A percentile compares a stretch with the other conserved stretches of the same genome.
Evolutionary conservation across 208 protist species (phyloP).

Genomic region (Porcisia deanei): DNA sequence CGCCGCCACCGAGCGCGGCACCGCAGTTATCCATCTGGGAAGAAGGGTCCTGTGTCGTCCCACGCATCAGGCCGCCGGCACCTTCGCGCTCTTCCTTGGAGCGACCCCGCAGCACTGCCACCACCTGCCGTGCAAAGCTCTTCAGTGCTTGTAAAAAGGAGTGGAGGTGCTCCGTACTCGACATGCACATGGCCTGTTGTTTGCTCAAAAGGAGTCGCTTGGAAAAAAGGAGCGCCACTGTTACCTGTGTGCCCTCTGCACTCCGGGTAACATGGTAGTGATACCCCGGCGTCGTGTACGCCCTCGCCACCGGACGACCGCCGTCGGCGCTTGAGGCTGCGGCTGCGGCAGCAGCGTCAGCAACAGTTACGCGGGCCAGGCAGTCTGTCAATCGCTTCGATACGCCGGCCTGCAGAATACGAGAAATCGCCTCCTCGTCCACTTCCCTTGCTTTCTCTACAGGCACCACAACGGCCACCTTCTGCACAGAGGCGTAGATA

Average conservation of each 20-base stretch:
- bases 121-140: constrained; percentile 57
- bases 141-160: constrained; percentile 61
- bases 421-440: constrained; percentile 69
- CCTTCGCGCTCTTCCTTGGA: constrained; percentile 35
- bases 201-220: constrained; percentile 44
- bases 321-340: background rate
- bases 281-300: constrained; percentile 33
- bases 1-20: constrained; percentile 14
- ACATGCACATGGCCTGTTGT: constrained; percentile 76
- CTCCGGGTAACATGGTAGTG: constrained; percentile 67
- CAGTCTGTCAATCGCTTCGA: constrained; percentile 65
- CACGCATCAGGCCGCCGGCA: constrained; percentile 17
- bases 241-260: constrained; percentile 45
- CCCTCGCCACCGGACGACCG: background rate
- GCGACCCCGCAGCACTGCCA: constrained; percentile 52
- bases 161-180: constrained; percentile 61
- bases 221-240: constrained; percentile 83
- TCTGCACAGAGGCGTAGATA: constrained; percentile 95
- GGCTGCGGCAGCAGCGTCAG: background rate
- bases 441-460: constrained; percentile 57
- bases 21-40: constrained; percentile 27
- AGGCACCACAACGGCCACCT: constrained; percentile 85
- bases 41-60: constrained; percentile 27
- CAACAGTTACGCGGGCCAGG: constrained; percentile 37
- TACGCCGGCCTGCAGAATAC: constrained; percentile 60